A percentile compares a stretch with the other conserved stretches of the same genome.
Conservation (phyloP, 805 yeast genomes). For the Spathaspora gorwiae region DNA sequence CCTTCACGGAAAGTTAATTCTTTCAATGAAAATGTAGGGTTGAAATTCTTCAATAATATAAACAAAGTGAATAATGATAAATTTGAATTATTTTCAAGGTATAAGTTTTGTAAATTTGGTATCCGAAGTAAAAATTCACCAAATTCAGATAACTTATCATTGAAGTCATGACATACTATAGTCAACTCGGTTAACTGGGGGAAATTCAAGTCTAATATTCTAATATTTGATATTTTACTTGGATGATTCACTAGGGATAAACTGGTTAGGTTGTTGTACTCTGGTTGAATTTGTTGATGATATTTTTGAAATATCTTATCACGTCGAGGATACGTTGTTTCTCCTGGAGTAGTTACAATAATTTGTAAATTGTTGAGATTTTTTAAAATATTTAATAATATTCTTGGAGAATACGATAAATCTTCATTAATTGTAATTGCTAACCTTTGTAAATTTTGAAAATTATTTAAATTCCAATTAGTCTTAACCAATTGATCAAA, state of each 20-base stretch:
- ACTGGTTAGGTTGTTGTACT: slow-evolving; percentile 9
- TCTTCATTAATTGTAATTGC: slow-evolving; percentile 21
- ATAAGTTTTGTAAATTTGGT: slow-evolving; percentile 15
- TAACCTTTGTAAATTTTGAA: slow-evolving; percentile 16
- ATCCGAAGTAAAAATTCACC: slow-evolving; percentile 22
- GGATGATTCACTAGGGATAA: slow-evolving; percentile 27
- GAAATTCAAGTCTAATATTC: slow-evolving; percentile 17
- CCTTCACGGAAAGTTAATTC: slow-evolving; percentile 29
- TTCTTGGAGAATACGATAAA: not conserved
- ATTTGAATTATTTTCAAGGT: slow-evolving; percentile 31
- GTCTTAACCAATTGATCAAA: slow-evolving; percentile 19
- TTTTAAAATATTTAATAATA: slow-evolving; percentile 21
- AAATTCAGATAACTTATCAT: slow-evolving; percentile 18
- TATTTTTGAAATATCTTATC: slow-evolving; percentile 8
- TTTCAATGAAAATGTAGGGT: slow-evolving; percentile 21
- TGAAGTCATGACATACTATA: slow-evolving; percentile 30
- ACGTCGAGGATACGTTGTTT: slow-evolving; percentile 14
- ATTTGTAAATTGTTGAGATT: slow-evolving; percentile 20
- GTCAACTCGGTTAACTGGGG: slow-evolving; percentile 21
- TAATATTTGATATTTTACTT: slow-evolving; percentile 22
- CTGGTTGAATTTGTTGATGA: not conserved
- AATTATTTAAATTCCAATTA: slow-evolving; percentile 22
- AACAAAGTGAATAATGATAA: slow-evolving; percentile 24
- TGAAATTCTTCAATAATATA: slow-evolving; percentile 23
- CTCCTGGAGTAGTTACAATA: slow-evolving; percentile 14